These are phyloP conservation scores for Dothiorella sarmentorum DNA, from an alignment of 2,329 filamentous ascomycete genomes.

Conservation along the genomic window DNA sequence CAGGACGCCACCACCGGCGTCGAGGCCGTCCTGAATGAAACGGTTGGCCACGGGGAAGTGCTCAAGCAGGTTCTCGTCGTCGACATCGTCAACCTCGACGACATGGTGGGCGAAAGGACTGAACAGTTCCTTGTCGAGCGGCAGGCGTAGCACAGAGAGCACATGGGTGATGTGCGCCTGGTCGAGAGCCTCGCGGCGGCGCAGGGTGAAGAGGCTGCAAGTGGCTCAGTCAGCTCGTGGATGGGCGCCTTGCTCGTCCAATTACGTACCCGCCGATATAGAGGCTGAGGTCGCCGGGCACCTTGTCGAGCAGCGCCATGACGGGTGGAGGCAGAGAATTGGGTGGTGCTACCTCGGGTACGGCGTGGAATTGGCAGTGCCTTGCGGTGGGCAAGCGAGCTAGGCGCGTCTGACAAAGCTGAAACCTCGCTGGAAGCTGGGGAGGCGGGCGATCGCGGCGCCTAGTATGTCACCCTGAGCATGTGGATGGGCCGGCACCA, in stretches of 20 bases:
- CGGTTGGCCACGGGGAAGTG: constrained; percentile 74
- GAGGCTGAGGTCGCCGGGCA: constrained; percentile 67
- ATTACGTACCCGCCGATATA: constrained; percentile 72
- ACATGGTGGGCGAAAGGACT: constrained; percentile 67
- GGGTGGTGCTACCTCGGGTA: constrained; percentile 16
- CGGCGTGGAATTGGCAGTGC: background rate
- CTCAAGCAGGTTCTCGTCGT: constrained; percentile 80
- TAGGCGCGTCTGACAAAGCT: constrained; percentile 16
- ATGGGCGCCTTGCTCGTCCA: constrained; percentile 10
- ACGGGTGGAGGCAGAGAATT: constrained; percentile 18
- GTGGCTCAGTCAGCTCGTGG: constrained; percentile 24
- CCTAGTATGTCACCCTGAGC: background rate
- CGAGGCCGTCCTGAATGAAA: constrained; percentile 78
- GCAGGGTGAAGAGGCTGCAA: constrained; percentile 72
- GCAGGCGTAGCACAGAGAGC: constrained; percentile 72
- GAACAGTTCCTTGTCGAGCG: constrained; percentile 54
- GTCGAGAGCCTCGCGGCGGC: constrained; percentile 65
- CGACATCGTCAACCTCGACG: constrained; percentile 86
- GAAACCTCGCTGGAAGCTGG: constrained; percentile 14
- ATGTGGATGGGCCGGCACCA: constrained; percentile 1
- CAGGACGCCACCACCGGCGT: constrained; percentile 58
- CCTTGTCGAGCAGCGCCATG: constrained; percentile 62
- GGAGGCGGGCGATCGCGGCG: constrained; percentile 13
- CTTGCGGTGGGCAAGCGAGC: constrained; percentile 7
- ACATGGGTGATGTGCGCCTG: constrained; percentile 82